These are phyloP conservation scores for Cladosporium sp. DNA, from an alignment of 2,329 filamentous ascomycete species.

Conservation along the genomic window DNA sequence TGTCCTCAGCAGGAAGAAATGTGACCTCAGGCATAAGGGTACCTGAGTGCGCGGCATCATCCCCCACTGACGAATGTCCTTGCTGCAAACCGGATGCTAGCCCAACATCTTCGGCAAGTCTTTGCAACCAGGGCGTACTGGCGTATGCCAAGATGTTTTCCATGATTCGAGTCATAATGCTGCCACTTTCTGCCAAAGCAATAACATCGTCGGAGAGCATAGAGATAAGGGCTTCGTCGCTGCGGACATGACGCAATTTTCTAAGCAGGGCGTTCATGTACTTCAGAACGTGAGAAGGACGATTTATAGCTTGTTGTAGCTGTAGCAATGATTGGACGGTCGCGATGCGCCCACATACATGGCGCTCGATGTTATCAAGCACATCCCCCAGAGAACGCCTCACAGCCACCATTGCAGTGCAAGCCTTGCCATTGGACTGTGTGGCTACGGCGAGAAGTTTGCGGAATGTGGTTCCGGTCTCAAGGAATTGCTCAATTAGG, in stretches of 20 bases:
- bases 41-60: too few species aligned
- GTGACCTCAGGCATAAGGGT: constrained; percentile 43
- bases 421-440: constrained; percentile 12
- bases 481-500: constrained; percentile 45
- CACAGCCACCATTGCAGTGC: constrained; percentile 39
- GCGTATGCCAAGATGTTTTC: constrained; percentile 20
- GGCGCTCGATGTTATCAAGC: constrained; percentile 38
- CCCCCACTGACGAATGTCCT: too few species aligned
- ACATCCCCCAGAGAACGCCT: constrained; percentile 37
- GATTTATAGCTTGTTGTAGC: constrained; percentile 36
- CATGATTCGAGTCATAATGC: constrained; percentile 15
- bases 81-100: neutral
- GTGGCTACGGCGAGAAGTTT: constrained; percentile 16
- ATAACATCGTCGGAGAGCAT: constrained; percentile 20
- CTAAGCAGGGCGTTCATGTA: constrained; percentile 15
- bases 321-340: constrained; percentile 36
- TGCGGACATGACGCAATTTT: constrained; percentile 3
- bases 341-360: constrained; percentile 30
- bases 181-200: constrained; percentile 14
- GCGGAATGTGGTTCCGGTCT: constrained; percentile 31
- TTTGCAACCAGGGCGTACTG: constrained; percentile 26
- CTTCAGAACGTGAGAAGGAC: constrained; percentile 34
- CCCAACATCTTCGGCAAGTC: constrained; percentile 13
- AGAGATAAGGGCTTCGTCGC: constrained; percentile 24
- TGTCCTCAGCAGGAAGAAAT: constrained; percentile 68